These are phyloP conservation scores for Pisolithus marmoratus DNA, from an alignment of 768 basidiomycete genomes.

Conservation along the genomic window DNA sequence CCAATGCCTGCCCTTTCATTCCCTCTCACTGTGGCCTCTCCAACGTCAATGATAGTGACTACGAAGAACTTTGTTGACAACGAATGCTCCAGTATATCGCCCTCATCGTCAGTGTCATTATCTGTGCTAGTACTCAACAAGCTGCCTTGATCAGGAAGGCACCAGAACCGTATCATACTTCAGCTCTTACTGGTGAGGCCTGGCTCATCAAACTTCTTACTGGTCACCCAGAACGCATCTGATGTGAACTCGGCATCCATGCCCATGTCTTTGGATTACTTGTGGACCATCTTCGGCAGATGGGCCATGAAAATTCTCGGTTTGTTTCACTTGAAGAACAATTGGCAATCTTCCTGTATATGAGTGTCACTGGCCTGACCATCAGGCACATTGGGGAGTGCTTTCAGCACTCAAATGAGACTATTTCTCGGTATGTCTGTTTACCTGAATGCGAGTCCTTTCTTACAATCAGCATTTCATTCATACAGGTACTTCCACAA, in stretches of 20 bases:
- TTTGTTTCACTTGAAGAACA: neutral
- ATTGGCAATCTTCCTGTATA: neutral
- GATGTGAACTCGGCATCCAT: conserved; percentile 13
- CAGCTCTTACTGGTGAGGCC: conserved; percentile 14
- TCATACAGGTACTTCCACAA: too few species aligned
- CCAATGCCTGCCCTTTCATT: too few species aligned
- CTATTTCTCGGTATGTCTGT: neutral
- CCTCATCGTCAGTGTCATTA: too few species aligned
- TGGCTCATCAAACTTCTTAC: conserved; percentile 19
- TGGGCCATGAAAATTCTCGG: neutral
- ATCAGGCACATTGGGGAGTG: neutral
- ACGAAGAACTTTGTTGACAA: too few species aligned
- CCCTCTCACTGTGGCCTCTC: too few species aligned
- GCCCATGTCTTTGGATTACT: conserved; percentile 16
- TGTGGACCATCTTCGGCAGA: neutral
- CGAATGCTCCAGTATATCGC: too few species aligned
- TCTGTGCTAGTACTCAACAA: too few species aligned
- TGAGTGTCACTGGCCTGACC: neutral
- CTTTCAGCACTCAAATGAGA: neutral
- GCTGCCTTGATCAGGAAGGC: too few species aligned
- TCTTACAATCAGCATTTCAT: too few species aligned
- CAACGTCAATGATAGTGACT: too few species aligned
- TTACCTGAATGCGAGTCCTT: too few species aligned
- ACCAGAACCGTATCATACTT: conserved; percentile 15
- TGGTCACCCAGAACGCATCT: conserved; percentile 16